Evolutionary conservation across 2,329 filamentous ascomycete species (phyloP), one percentile per base, ranked within the genome.

Genomic region (Colletotrichum tanaceti): DNA sequence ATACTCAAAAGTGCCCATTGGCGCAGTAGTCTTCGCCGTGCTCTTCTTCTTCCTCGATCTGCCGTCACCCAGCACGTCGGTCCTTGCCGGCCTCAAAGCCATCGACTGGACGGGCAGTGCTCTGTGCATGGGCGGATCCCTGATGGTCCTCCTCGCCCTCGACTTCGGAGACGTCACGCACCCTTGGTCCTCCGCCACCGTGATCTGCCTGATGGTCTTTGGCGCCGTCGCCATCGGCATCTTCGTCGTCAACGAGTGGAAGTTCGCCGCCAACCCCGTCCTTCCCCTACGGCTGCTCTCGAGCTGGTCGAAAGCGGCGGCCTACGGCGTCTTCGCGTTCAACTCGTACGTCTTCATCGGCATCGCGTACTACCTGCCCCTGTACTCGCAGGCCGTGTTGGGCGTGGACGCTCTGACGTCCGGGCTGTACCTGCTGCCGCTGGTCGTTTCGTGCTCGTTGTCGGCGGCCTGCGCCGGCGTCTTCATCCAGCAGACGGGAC

Each of bases 321-420:
- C 89, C 2, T 87, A 94, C 32, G 88, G 90, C 9, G 83, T 88
- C 3, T 87, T 94, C 16, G 79, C 81, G 1, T 83, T 91, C 50
- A 90, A 89, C 72, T 93, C 93, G 79, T 85, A 87, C 70, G 93
- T 97, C 77, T 90, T 90, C 53, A 87, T 90, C 72, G 89, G 91
- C 2, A 85, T 83, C 9, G 77, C 77, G 54, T 82, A 80, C 73
- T 84, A 84, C 67, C 58, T 84, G 0, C 82, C 83, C 0, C 66
- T 85, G 1, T 86, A 84, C 71, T 85, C 85, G 70, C 82, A 85
- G 59, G 77, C 75, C 0, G 80, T 85, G 0, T 73, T 75, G 5
- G 57, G 73, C 1, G 75, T 76, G 5, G 73, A 75, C 0, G 78
- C 84, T 0, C 70, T 73, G 0, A 70, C 75, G 0, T 74, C 80